phyloP scores from a whole-genome alignment of 2,329 filamentous ascomycete species.

The Penicillium sp. region DNA sequence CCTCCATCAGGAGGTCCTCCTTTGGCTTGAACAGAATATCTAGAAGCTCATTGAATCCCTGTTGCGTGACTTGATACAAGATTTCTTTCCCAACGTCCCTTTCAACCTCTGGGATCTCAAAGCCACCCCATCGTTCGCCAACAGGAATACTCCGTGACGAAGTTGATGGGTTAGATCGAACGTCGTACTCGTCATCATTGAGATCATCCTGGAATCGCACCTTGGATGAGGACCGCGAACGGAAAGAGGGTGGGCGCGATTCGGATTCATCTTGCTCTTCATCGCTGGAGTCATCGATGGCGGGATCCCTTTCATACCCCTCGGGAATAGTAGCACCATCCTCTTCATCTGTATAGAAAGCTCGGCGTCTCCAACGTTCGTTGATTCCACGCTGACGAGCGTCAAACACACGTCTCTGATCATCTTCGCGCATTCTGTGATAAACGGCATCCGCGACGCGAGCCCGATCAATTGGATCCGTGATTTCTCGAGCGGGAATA shows the following conservation, averaged over 20 bases:
- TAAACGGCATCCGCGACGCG: conserved; percentile 40
- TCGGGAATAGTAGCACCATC: conserved; percentile 67
- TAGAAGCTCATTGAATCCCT: conserved; percentile 88
- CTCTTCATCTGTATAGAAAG: conserved; percentile 83
- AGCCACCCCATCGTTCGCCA: conserved; percentile 70
- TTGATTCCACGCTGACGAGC: conserved; percentile 51
- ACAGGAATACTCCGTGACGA: conserved; percentile 67
- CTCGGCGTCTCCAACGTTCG: conserved; percentile 71
- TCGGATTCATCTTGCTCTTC: conserved; percentile 50
- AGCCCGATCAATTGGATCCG: conserved; percentile 42
- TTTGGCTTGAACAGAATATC: conserved; percentile 79
- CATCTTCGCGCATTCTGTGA: conserved; percentile 40
- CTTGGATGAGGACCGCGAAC: conserved; percentile 74
- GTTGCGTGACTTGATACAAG: conserved; percentile 85
- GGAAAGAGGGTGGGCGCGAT: conserved; percentile 47
- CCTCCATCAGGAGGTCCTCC: conserved; percentile 72
- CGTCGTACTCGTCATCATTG: conserved; percentile 67
- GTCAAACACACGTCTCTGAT: conserved; percentile 38
- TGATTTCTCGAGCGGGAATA: conserved; percentile 43
- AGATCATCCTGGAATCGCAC: conserved; percentile 71
- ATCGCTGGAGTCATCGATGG: conserved; percentile 46
- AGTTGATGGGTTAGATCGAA: conserved; percentile 67
- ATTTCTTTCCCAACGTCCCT: conserved; percentile 83
- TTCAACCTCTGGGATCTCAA: conserved; percentile 76
- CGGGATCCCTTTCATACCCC: conserved; percentile 53